Evolutionary conservation across 1,284 basidiomycete species (phyloP), one percentile per base, ranked within the genome.

Genomic region (Pyrrhoderma noxium): DNA sequence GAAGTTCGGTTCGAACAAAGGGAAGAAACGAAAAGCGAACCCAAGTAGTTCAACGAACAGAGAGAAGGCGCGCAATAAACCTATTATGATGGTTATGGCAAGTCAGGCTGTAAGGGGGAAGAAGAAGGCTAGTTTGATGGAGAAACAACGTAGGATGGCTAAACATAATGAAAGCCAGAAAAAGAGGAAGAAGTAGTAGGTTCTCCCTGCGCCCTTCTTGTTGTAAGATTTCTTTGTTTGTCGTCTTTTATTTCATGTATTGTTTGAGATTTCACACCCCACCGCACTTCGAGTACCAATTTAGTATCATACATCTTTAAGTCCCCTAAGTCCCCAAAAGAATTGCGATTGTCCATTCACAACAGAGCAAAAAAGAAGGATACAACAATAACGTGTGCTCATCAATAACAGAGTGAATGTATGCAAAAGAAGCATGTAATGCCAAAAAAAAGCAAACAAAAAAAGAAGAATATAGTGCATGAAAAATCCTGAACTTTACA

Each of bases 61-160:
- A 61, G 89, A 94, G 71, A 94, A 95, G 78, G 79, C 82, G 40
- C 76, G 85, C 61, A 92, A 93, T 67, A 94, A 95, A 67, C 92
- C 92, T 13, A 76, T 94, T 59, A 94, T 94, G 92, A 94, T 94
- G 91, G 81, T 89, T 48, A 69, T 90, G 58, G 75, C 81, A 45
- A 88, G 87, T 63, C 73, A 75, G 49, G 74, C 85, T 47, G 88
- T 93, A 42, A 71, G 76, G 58, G 76, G 86, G 21, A 94, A 95
- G 75, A 93, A 92, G 73, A 93, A 90, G 72, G 86, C 85, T 41
- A 88, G 84, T 5, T 67, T 95, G 63, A 74, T 86, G 60, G 86
- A 94, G 59, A 94, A 94, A 68, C 91, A 93, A 67, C 77, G 74
- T 59, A 84, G 79, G 62, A 60, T 89, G 60, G 70, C 85, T 53